phyloP scores from a whole-genome alignment of 1,284 basidiomycete species.

The Ceratobasidium theobromae region DNA sequence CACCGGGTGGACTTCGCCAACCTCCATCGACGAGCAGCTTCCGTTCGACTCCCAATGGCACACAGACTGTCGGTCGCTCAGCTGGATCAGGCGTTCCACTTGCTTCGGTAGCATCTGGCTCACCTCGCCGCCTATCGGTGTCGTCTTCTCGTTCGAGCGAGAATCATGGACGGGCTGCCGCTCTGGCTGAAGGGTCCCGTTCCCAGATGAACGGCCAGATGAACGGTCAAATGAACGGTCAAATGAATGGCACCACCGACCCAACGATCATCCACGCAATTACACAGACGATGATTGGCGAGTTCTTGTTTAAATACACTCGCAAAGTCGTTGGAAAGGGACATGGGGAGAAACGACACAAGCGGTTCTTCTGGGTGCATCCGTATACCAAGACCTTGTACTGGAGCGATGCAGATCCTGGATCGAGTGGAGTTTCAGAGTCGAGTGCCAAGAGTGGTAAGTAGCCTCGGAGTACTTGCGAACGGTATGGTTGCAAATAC shows the following conservation, averaged over 20 bases:
- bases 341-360: conserved; percentile 87
- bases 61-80: conserved; percentile 48
- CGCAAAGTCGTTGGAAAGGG: conserved; percentile 89
- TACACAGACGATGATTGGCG: conserved; percentile 99
- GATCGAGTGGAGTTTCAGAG: conserved; percentile 81
- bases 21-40: conserved; percentile 78
- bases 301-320: conserved; percentile 98
- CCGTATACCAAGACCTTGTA: conserved; percentile 98
- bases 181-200: too few species aligned
- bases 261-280: conserved; percentile 91
- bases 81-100: conserved; percentile 45
- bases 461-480: conserved; percentile 46
- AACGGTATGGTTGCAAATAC: neutral
- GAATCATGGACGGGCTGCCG: conserved; percentile 43
- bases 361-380: conserved; percentile 99
- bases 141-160: conserved; percentile 58
- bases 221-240: neutral
- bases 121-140: conserved; percentile 72
- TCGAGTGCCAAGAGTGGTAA: conserved; percentile 94
- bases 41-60: conserved; percentile 65
- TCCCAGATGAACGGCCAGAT: conserved; percentile 11
- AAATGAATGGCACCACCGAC: conserved; percentile 62
- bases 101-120: conserved; percentile 36
- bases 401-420: conserved; percentile 95
- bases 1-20: conserved; percentile 62